Evolutionary conservation across 352 stramenopile species (phyloP).

Genomic region (Phytophthora citrophthora): DNA sequence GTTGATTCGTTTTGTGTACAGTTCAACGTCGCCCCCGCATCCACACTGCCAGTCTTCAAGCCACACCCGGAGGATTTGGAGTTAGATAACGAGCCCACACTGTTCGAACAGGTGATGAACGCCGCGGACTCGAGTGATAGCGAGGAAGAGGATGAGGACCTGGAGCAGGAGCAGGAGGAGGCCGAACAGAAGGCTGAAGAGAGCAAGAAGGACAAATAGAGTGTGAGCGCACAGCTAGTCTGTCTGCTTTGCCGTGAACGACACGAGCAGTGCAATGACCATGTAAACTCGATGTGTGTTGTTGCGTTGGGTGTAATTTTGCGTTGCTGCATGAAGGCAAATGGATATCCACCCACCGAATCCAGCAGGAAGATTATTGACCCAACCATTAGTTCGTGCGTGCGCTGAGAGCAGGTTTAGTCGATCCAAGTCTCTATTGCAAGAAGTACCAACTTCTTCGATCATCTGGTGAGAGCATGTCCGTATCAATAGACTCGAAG

Average conservation of each 20-base stretch:
- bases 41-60: slow-evolving; percentile 94
- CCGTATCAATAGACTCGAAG: slow-evolving; percentile 12
- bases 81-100: slow-evolving; percentile 98
- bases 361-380: background rate
- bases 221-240: slow-evolving; percentile 31
- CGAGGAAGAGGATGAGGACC: slow-evolving; percentile 81
- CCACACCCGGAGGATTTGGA: slow-evolving; percentile 98
- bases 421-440: slow-evolving; percentile 15
- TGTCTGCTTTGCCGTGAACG: slow-evolving; percentile 38
- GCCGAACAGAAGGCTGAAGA: slow-evolving; percentile 65
- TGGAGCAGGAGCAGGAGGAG: slow-evolving; percentile 46
- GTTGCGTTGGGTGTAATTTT: slow-evolving; percentile 20
- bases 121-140: slow-evolving; percentile 86
- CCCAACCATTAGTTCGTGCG: background rate
- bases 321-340: slow-evolving; percentile 1
- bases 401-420: slow-evolving; percentile 12
- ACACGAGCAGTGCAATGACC: slow-evolving; percentile 23
- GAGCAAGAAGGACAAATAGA: slow-evolving; percentile 78
- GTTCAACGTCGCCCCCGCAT: slow-evolving; percentile 94
- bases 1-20: slow-evolving; percentile 36
- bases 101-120: slow-evolving; percentile 98
- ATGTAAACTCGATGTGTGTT: slow-evolving; percentile 32
- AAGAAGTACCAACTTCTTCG: background rate
- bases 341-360: background rate
- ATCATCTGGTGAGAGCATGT: slow-evolving; percentile 6